Evolutionary conservation across 305 asterid genomes (phyloP).

Genomic region (Rubia balearica): DNA sequence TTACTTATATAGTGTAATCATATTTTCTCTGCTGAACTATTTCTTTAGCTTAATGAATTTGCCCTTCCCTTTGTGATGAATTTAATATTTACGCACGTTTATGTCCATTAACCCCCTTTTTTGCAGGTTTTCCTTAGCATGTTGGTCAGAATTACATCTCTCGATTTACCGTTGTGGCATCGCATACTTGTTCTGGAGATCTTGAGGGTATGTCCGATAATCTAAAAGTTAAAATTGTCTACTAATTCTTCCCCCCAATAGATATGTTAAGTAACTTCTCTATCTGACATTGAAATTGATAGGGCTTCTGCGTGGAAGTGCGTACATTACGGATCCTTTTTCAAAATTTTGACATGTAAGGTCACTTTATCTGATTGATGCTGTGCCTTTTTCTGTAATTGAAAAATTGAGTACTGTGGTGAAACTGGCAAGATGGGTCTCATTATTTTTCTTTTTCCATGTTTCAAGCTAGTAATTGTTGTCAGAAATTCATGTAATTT

Average conservation of each 20-base stretch:
- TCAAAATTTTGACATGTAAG: conserved; percentile 97
- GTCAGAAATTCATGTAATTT: neutral
- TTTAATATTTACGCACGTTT: neutral
- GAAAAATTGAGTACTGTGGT: neutral
- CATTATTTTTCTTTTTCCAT: no score
- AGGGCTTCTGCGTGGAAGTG: conserved; percentile 99
- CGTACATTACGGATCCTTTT: conserved; percentile 83
- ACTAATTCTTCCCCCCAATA: neutral
- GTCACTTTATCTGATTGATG: conserved; percentile 17
- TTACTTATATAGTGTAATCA: neutral
- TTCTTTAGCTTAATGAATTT: neutral
- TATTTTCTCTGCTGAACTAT: neutral
- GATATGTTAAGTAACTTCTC: neutral
- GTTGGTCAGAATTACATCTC: conserved; percentile 74
- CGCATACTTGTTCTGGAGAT: conserved; percentile 97
- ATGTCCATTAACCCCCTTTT: neutral
- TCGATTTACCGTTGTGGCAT: conserved; percentile 97
- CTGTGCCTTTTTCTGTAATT: no score
- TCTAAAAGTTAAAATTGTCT: neutral
- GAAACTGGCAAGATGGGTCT: neutral
- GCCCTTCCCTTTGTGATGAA: neutral
- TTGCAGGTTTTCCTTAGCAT: conserved; percentile 92
- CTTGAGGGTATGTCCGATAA: conserved; percentile 64
- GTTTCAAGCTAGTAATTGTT: neutral
- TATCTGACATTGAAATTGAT: conserved; percentile 27